Percentiles rank a stretch among this genome's conserved stretches.
These are phyloP conservation scores for Trametes coccinea DNA, from an alignment of 768 basidiomycete species.

Conservation along the genomic window DNA sequence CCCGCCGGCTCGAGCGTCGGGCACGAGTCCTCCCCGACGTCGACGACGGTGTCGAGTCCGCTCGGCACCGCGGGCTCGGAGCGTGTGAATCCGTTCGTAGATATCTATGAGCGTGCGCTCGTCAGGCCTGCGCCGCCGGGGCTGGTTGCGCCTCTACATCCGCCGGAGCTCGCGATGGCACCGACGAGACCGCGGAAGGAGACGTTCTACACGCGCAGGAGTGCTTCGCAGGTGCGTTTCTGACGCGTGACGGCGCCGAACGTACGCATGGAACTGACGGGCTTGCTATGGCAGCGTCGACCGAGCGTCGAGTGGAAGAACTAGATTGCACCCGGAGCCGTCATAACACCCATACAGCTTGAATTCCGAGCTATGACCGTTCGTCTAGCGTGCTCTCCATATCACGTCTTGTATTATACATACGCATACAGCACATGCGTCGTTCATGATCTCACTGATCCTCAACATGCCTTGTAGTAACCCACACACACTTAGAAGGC, in stretches of 20 bases:
- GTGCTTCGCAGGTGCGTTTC: constrained; percentile 11
- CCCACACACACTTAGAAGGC: constrained; percentile 5
- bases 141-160: not conserved
- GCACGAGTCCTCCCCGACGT: not conserved
- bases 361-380: no score
- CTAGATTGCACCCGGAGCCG: not conserved
- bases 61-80: not conserved
- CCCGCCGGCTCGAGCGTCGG: constrained; percentile 16
- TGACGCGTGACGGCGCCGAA: not conserved
- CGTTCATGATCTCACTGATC: not conserved
- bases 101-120: not conserved
- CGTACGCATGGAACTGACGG: not conserved
- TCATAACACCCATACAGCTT: no score
- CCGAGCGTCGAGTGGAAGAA: constrained; percentile 21
- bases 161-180: not conserved
- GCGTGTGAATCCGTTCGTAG: constrained; percentile 15
- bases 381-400: not conserved
- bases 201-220: constrained; percentile 17
- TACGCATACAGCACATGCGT: not conserved
- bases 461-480: not conserved
- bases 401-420: constrained; percentile 4
- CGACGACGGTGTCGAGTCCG: not conserved
- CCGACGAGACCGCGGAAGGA: constrained; percentile 7
- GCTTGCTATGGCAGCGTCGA: constrained; percentile 5
- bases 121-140: not conserved